Evolutionary conservation across 305 asterid genomes (phyloP).

Genomic region (Fraxinus ornus): DNA sequence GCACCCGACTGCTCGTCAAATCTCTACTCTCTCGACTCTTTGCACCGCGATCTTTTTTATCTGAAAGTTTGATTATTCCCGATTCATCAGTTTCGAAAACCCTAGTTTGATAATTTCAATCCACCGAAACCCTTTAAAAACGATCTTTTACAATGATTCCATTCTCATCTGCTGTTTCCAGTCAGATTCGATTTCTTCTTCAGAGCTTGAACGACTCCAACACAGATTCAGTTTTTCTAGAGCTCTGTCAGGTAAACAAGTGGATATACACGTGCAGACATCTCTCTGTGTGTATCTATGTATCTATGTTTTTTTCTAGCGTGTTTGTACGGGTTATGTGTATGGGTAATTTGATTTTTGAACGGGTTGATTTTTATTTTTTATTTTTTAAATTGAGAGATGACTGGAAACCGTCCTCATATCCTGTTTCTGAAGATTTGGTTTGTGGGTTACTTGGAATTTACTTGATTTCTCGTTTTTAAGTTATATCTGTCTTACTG

Average conservation of each 20-base stretch:
- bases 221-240: conserved; percentile 65
- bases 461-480: neutral
- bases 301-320: neutral
- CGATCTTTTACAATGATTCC: conserved; percentile 50
- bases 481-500: neutral
- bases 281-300: neutral
- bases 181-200: conserved; percentile 77
- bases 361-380: neutral
- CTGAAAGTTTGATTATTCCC: neutral
- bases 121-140: neutral
- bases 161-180: conserved; percentile 48
- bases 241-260: conserved; percentile 62
- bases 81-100: neutral
- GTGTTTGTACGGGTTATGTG: neutral
- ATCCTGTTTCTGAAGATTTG: neutral
- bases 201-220: conserved; percentile 72
- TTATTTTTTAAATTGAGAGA: neutral
- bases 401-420: neutral
- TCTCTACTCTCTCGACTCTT: neutral
- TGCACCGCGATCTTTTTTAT: neutral
- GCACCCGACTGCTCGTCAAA: neutral
- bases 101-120: neutral
- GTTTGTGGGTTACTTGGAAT: neutral
- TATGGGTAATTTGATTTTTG: neutral
- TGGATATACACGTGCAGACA: neutral